These are phyloP conservation scores for Parathielavia hyrcaniae DNA, from an alignment of 495 filamentous ascomycete species.

Conservation along the genomic window DNA sequence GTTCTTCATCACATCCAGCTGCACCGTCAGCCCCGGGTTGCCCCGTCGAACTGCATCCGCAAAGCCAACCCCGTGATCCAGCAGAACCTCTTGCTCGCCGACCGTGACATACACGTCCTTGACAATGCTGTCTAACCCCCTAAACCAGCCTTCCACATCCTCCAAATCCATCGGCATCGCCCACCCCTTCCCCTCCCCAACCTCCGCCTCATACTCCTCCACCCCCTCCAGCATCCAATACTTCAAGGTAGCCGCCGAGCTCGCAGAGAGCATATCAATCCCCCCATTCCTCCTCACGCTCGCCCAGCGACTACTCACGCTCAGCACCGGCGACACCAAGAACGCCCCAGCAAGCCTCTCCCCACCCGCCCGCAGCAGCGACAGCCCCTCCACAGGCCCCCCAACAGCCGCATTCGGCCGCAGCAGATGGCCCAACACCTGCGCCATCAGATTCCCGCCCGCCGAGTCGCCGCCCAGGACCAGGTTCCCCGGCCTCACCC, in stretches of 20 bases:
- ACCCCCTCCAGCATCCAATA: neutral
- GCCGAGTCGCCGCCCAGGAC: constrained; percentile 34
- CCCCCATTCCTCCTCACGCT: constrained; percentile 18
- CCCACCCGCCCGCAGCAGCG: too few relatives aligned
- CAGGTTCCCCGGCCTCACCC: constrained; percentile 21
- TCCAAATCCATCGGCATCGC: constrained; percentile 23
- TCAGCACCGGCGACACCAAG: constrained; percentile 28
- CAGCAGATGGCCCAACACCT: constrained; percentile 28
- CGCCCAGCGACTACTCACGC: neutral
- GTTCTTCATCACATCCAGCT: constrained; percentile 14
- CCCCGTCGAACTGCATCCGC: constrained; percentile 12
- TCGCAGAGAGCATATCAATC: constrained; percentile 30
- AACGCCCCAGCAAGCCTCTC: constrained; percentile 29
- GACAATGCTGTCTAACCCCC: constrained; percentile 17
- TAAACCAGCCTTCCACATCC: constrained; percentile 25
- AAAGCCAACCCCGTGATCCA: constrained; percentile 21
- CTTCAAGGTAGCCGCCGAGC: neutral
- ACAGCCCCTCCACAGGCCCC: neutral
- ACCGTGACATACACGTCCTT: constrained; percentile 23
- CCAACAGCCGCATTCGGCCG: constrained; percentile 24
- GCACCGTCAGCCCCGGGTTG: constrained; percentile 13
- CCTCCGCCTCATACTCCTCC: constrained; percentile 9
- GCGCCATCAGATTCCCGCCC: constrained; percentile 28
- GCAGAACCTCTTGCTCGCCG: constrained; percentile 25
- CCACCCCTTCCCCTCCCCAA: constrained; percentile 21